These are phyloP conservation scores for Aspergillus thermomutatus DNA, from an alignment of 2,329 filamentous ascomycete genomes.

Conservation along the genomic window DNA sequence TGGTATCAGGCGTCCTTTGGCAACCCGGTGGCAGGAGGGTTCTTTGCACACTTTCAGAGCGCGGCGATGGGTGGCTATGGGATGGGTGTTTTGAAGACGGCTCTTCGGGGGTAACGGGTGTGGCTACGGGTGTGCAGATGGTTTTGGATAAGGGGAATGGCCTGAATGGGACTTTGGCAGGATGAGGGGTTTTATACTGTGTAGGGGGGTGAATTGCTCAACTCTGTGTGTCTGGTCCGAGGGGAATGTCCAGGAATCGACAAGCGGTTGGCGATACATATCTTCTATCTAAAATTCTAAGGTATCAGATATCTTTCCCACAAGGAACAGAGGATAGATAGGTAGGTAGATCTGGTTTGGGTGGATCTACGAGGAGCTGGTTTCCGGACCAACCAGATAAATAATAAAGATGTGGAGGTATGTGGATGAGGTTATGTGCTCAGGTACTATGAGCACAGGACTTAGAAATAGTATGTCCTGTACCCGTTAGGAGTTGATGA, in stretches of 20 bases:
- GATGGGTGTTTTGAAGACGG: neutral
- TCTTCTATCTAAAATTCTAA: too few relatives aligned
- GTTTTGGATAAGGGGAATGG: neutral
- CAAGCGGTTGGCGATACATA: too few relatives aligned
- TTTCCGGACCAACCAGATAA: neutral
- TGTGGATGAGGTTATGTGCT: neutral
- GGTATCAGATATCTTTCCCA: neutral
- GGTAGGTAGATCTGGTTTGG: too few relatives aligned
- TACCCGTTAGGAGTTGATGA: neutral
- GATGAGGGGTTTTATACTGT: neutral
- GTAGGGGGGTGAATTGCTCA: too few relatives aligned
- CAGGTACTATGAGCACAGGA: neutral
- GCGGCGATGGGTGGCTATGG: slow-evolving; percentile 5
- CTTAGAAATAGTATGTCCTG: neutral
- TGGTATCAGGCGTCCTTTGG: neutral
- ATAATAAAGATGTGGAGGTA: neutral
- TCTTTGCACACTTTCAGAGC: neutral
- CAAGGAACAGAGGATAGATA: neutral
- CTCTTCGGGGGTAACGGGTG: neutral
- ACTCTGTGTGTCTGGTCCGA: too few relatives aligned
- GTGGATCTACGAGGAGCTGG: neutral
- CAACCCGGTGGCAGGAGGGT: neutral
- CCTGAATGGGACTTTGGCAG: neutral
- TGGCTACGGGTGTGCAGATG: neutral
- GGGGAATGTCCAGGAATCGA: neutral